phyloP scores from a whole-genome alignment of 169 alveolate genomes.

The Toxoplasma gondii region DNA sequence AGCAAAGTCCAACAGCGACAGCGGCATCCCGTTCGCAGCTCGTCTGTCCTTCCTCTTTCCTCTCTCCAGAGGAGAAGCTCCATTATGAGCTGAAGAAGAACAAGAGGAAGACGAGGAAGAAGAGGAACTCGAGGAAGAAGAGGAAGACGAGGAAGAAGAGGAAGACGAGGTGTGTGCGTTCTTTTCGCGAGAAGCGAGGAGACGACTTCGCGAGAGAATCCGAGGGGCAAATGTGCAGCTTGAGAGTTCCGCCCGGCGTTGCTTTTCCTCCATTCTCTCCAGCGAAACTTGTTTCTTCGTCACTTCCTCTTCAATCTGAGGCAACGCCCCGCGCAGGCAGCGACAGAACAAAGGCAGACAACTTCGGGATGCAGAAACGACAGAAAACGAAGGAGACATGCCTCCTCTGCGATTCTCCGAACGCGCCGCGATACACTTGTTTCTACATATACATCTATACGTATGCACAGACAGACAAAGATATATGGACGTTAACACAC shows the following conservation, averaged over 20 bases:
- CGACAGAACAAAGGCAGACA: not conserved
- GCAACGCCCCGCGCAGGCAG: too few species aligned
- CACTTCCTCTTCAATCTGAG: constrained; percentile 11
- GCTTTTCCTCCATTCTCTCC: not conserved
- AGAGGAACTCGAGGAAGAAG: not conserved
- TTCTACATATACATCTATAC: too few species aligned
- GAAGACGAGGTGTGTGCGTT: not conserved
- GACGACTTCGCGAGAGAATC: constrained; percentile 14
- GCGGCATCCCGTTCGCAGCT: too few species aligned
- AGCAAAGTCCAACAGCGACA: not conserved
- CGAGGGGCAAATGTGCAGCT: constrained; percentile 1
- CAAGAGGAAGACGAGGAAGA: not conserved
- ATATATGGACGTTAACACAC: too few species aligned
- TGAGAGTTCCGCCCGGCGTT: not conserved
- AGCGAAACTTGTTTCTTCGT: not conserved
- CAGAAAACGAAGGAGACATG: not conserved
- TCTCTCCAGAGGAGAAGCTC: not conserved
- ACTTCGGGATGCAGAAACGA: not conserved
- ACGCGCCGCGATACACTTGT: too few species aligned
- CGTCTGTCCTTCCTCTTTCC: too few species aligned
- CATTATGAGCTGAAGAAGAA: not conserved
- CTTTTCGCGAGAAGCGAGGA: not conserved
- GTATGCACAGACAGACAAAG: too few species aligned
- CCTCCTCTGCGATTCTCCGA: too few species aligned
- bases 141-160: not conserved